These are phyloP conservation scores for Anastatica hierochuntica DNA, from an alignment of 345 rosid species.

Conservation along the genomic window DNA sequence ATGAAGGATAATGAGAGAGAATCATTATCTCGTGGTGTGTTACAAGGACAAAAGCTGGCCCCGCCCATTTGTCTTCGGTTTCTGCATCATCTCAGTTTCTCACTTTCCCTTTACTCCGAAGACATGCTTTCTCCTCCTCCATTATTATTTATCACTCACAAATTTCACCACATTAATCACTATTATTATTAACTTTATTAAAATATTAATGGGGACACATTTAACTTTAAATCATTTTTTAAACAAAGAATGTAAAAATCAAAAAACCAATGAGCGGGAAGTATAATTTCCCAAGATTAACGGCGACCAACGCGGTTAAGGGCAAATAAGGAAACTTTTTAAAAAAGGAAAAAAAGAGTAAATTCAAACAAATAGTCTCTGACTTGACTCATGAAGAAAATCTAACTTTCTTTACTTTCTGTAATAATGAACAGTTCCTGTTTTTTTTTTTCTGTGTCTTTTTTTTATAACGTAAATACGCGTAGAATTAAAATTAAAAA, in stretches of 20 bases:
- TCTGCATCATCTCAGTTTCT: constrained; percentile 29
- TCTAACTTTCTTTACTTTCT: not conserved
- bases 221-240: not conserved
- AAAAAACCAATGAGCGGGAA: constrained; percentile 27
- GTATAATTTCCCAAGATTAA: constrained; percentile 17
- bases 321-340: not conserved
- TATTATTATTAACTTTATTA: constrained; percentile 1
- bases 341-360: not conserved
- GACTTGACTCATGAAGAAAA: not conserved
- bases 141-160: too few species aligned
- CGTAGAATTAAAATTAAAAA: not conserved
- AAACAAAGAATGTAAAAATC: not conserved
- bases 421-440: not conserved
- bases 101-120: constrained; percentile 27
- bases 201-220: not conserved
- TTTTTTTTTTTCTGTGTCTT: not conserved
- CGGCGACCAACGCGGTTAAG: constrained; percentile 20
- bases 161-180: too few species aligned
- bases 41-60: constrained; percentile 30
- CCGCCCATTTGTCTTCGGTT: constrained; percentile 25
- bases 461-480: constrained; percentile 1
- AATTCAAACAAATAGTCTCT: not conserved
- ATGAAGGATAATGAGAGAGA: not conserved
- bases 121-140: constrained; percentile 29
- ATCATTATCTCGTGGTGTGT: constrained; percentile 21